Evolutionary conservation across 2,329 filamentous ascomycete species (phyloP).

Genomic region (Calonectria hongkongensis): DNA sequence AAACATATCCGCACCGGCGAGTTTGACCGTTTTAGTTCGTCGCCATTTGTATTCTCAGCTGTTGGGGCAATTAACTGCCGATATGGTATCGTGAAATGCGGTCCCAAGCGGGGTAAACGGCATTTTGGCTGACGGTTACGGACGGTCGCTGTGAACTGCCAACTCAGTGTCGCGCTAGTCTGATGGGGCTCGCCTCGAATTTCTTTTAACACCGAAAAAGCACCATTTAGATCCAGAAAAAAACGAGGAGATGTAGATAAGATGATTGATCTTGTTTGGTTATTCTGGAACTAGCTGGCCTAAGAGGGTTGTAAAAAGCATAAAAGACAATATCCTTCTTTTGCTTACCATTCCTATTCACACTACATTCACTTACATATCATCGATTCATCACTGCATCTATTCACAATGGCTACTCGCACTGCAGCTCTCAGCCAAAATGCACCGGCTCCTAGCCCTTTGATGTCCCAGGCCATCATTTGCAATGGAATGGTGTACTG

Average conservation of each 20-base stretch:
- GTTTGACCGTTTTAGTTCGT: background rate
- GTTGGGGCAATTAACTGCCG: background rate
- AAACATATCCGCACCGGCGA: no score
- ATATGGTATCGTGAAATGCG: background rate
- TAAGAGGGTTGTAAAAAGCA: background rate
- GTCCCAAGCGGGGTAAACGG: background rate
- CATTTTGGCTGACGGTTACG: no score
- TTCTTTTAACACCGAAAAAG: background rate
- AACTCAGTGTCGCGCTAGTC: background rate
- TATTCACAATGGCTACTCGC: slow-evolving; percentile 37
- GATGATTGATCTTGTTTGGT: background rate
- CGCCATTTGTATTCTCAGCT: no score
- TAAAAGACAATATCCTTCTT: background rate
- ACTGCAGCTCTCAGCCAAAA: slow-evolving; percentile 42
- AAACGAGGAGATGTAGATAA: background rate
- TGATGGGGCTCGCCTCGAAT: slow-evolving; percentile 9
- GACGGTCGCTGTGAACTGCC: slow-evolving; percentile 11
- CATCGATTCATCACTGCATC: background rate
- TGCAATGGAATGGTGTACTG: slow-evolving; percentile 46
- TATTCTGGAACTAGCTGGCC: background rate
- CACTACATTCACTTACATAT: background rate
- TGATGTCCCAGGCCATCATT: slow-evolving; percentile 45
- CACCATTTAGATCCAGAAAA: slow-evolving; percentile 7
- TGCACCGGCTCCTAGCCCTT: slow-evolving; percentile 37
- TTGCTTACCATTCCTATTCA: background rate